These are phyloP conservation scores for Emergomyces africanus DNA, from an alignment of 2,329 filamentous ascomycete genomes.

Conservation along the genomic window DNA sequence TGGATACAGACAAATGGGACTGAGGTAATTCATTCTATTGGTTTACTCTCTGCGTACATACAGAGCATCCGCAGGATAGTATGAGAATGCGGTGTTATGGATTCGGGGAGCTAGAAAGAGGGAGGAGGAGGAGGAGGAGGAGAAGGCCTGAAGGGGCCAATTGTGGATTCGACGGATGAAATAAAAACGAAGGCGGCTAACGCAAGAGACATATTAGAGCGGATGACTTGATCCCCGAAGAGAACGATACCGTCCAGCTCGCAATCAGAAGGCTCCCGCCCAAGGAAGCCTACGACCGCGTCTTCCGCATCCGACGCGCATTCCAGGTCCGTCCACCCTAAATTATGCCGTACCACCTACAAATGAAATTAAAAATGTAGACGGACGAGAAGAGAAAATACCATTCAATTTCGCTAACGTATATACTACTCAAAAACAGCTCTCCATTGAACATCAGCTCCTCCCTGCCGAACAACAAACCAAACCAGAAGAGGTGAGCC, in stretches of 20 bases:
- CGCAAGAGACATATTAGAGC: conserved; percentile 45
- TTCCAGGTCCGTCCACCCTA: conserved; percentile 53
- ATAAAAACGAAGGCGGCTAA: neutral
- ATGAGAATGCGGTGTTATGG: neutral
- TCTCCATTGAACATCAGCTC: conserved; percentile 53
- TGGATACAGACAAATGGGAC: conserved; percentile 84
- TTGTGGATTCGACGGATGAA: neutral
- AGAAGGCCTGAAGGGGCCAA: neutral
- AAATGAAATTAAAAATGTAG: neutral
- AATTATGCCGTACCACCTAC: neutral
- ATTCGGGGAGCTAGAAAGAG: neutral
- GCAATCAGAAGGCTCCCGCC: conserved; percentile 82
- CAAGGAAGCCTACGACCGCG: conserved; percentile 89
- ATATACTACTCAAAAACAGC: conserved; percentile 30
- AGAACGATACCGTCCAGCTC: conserved; percentile 72
- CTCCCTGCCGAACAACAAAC: conserved; percentile 54
- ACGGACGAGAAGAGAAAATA: neutral
- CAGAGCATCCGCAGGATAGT: neutral
- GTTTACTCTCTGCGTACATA: neutral
- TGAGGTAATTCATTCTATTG: conserved; percentile 60
- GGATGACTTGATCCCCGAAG: conserved; percentile 92
- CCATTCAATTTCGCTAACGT: neutral
- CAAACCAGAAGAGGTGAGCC: conserved; percentile 51
- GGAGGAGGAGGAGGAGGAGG: neutral
- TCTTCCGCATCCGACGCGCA: conserved; percentile 92